Evolutionary conservation across 2,329 filamentous ascomycete species (phyloP).

Genomic region (Phoma sp.): DNA sequence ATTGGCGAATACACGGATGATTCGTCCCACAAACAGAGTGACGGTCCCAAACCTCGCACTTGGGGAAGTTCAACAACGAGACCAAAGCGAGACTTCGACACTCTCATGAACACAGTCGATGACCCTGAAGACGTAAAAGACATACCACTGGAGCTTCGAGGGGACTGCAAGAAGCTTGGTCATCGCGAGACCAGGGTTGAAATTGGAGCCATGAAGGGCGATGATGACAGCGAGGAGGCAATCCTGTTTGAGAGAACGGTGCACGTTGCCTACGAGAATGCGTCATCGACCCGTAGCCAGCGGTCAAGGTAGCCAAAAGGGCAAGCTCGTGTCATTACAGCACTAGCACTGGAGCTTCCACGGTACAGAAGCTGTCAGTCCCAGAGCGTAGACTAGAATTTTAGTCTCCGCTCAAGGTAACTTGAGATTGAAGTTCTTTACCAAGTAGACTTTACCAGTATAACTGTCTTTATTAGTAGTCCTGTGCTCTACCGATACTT

Average conservation of each 20-base stretch:
- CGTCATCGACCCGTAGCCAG: background rate
- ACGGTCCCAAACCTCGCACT: conserved; percentile 12
- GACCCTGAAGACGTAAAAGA: conserved; percentile 7
- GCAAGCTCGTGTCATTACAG: too few species aligned
- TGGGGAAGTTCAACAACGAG: conserved; percentile 16
- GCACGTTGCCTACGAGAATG: conserved; percentile 23
- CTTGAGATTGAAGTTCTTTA: too few species aligned
- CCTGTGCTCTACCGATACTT: too few species aligned
- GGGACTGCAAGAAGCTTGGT: background rate
- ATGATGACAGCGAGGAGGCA: conserved; percentile 27
- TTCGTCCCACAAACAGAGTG: background rate
- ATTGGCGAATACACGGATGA: conserved; percentile 26
- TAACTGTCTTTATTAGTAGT: too few species aligned
- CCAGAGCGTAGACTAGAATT: too few species aligned
- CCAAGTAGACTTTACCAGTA: too few species aligned
- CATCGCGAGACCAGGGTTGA: conserved; percentile 9
- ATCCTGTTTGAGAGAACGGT: conserved; percentile 29
- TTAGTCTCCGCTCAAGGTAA: too few species aligned
- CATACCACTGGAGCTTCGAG: conserved; percentile 14
- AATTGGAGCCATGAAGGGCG: background rate
- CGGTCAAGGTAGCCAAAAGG: background rate
- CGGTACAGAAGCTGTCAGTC: too few species aligned
- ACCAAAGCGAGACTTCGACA: conserved; percentile 22
- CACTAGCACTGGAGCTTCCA: too few species aligned
- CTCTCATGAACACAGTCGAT: conserved; percentile 25